A percentile compares a stretch with the other conserved stretches of the same genome.
phyloP scores from a whole-genome alignment of 495 filamentous ascomycete species.

The Trichoderma asperelloides region DNA sequence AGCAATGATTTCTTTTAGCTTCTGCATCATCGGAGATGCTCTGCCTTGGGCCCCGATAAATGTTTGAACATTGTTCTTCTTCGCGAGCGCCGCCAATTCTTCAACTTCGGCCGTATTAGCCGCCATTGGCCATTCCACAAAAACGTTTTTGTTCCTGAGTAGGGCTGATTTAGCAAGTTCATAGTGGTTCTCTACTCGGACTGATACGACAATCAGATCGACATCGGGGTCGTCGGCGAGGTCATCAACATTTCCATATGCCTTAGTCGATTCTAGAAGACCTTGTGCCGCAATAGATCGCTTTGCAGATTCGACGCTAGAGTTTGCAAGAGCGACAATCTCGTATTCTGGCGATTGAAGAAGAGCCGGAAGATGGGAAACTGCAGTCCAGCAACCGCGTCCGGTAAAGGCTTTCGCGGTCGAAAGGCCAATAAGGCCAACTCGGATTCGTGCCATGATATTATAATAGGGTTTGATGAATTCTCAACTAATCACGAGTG shows the following conservation, averaged over 20 bases:
- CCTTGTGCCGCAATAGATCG: conserved; percentile 31
- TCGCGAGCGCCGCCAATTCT: too few species aligned
- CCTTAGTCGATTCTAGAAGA: conserved; percentile 28
- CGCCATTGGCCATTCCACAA: conserved; percentile 42
- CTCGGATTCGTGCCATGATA: conserved; percentile 24
- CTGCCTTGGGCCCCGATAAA: too few species aligned
- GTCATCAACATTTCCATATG: conserved; percentile 35
- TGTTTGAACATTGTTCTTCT: too few species aligned
- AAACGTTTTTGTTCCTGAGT: conserved; percentile 37
- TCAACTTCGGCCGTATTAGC: neutral
- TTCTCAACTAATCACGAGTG: too few species aligned
- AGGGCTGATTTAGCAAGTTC: conserved; percentile 34
- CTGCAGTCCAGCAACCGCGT: conserved; percentile 31
- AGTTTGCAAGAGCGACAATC: conserved; percentile 43
- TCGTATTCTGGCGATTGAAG: conserved; percentile 28
- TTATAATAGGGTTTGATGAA: neutral
- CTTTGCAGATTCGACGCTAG: conserved; percentile 30
- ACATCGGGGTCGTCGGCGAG: conserved; percentile 43
- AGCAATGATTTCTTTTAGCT: too few species aligned
- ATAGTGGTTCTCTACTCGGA: conserved; percentile 37
- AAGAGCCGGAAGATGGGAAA: conserved; percentile 37
- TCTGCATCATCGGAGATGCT: too few species aligned
- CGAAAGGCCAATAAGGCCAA: conserved; percentile 39
- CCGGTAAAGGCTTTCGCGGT: conserved; percentile 7
- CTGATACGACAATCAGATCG: conserved; percentile 41